Percentiles rank a stretch among this genome's conserved stretches.
phyloP scores from a whole-genome alignment of 202 grass and related monocot species.

The Bolboschoenoplectus hybrid region DNA sequence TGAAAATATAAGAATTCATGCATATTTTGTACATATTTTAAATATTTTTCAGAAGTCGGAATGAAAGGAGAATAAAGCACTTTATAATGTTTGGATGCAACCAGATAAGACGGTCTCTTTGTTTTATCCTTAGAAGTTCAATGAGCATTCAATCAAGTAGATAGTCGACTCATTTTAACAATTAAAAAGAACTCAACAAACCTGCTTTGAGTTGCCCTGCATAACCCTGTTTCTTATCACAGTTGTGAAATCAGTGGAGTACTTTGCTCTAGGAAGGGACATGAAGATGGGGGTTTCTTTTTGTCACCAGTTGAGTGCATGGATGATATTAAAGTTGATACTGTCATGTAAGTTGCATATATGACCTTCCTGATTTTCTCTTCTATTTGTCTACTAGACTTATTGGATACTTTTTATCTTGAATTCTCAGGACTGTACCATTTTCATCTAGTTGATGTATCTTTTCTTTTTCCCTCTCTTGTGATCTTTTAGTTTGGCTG shows the following conservation, averaged over 20 bases:
- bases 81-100: not conserved
- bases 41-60: not conserved
- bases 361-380: not conserved
- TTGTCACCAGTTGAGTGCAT: constrained; percentile 20
- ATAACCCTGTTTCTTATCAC: not conserved
- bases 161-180: not conserved
- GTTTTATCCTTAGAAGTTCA: not conserved
- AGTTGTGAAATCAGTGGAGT: constrained; percentile 51
- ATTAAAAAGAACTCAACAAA: not conserved
- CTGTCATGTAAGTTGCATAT: constrained; percentile 37
- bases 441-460: too few relatives aligned
- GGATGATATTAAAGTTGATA: constrained; percentile 36
- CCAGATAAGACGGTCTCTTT: not conserved
- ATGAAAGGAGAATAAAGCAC: not conserved
- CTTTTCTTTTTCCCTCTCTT: not conserved
- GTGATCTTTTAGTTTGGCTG: constrained; percentile 41
- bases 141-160: not conserved
- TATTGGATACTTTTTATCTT: not conserved
- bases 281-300: not conserved
- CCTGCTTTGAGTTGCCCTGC: not conserved
- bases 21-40: not conserved
- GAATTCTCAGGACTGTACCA: too few relatives aligned
- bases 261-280: not conserved
- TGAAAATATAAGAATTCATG: not conserved
- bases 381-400: not conserved